Evolutionary conservation across 2,329 filamentous ascomycete species (phyloP), one percentile per base, ranked within the genome.

Genomic region (Monosporascus sp.): DNA sequence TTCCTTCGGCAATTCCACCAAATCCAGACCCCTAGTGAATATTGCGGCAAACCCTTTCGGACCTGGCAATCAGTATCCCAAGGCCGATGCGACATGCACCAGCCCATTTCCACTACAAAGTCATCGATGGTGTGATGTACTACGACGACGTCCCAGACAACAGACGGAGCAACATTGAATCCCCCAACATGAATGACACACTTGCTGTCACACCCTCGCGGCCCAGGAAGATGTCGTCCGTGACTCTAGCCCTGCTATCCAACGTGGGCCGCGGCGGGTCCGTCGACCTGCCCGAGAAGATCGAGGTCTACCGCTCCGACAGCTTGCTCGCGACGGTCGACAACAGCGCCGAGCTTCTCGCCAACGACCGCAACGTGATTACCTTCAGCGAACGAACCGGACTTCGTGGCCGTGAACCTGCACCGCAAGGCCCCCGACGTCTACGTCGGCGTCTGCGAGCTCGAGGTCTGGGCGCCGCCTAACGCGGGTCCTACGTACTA

Each of bases 101-200:
- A 5, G 60, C 61, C 9, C 72, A 72, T 56, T 60, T 63, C 43
- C 60, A 64, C 7, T 72, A 66, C 60, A 69, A 72, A 50, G 68
- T 69, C 20, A 75, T 72, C 53, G 73, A 76, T 52, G 73, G 73
- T 9, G 68, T 73, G 26, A 53, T 76, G 11, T 76, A 68, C 59
- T 66, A 74, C 52, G 71, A 74, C 53, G 55, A 59, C 3, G 64
- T 69, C 1, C 72, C 70, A 15, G 57, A 72, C 55, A 72, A 76
- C 63, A 61, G 70, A 9, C 72, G 70, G 70, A 72, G 70, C 3
- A 68, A 72, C 49, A 69, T 70, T 53, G 49, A 62, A 38, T 68
- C 68, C 18, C 62, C 68, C 43, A 66, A 68, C 48, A 17, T 48
- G 14, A 66, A 69, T 46, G 68, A 73, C 57, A 71, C 64, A n/a